Base-by-base conservation (phyloP, 495 filamentous ascomycete genomes). In the Oidiodendron maius region DNA sequence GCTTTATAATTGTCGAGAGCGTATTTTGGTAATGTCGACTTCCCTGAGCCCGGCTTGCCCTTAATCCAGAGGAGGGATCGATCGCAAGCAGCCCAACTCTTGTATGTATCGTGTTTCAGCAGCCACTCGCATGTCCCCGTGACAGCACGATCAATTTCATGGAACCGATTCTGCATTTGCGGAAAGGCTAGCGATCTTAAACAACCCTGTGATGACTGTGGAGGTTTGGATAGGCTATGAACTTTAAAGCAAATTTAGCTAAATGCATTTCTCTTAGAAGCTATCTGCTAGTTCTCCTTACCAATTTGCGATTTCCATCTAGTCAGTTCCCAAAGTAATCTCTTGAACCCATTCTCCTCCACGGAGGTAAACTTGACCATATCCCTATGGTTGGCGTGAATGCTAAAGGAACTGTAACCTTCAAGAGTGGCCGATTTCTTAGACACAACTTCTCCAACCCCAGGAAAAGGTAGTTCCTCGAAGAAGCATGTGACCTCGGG, bases 21-120 rank as follows among this genome's bases (percentile, higher is more conserved):
- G 12, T 18, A 50, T 17, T 63, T 64, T 56, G 71, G 61, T 18
- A 76, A 42, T 1, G 71, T 75, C 1, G 69, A 72, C 57, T 76
- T 75, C 0, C 72, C 71, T 12, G 65, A 61, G 13, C 70, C 70
- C 3, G 71, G 69, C 49, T 72, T 76, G 16, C 71, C 72, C 40
- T 67, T 65, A 24, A 74, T 64, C 72, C 71, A 75, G 10, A 74
- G 58, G 15, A 74, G 48, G 9, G 64, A 63, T 32, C 52, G 57
- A 3, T 50, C 41, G 21, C 32, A 18, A 34, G 58, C 42, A 22
- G 52, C 34, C 71, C 70, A 74, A 13, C 28, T 53, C 26, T 40
- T 55, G 39, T 64, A 74, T 21, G 40, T 48, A 3, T 45, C 12
- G 15, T 65, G 57, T 40, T 41, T 11, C 12, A 64, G 54, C 12